These are phyloP conservation scores for Acanthamoeba lenticulata DNA, from an alignment of 208 protist species.

Conservation along the genomic window DNA sequence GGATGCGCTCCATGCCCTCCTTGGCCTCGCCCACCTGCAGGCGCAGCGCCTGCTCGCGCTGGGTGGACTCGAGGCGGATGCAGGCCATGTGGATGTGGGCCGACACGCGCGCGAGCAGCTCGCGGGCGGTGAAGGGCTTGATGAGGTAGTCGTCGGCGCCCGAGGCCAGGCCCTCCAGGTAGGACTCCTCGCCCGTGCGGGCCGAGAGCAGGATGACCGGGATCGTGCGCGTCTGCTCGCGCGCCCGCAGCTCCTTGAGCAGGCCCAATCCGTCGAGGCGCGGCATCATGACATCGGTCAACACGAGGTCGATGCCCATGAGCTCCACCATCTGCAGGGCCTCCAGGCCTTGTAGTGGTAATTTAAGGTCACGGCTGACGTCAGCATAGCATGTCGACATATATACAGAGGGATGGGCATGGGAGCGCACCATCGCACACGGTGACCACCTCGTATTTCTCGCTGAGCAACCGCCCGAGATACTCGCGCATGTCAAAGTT, in stretches of 20 bases:
- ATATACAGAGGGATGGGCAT: neutral
- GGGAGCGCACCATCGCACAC: neutral
- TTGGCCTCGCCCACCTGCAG: neutral
- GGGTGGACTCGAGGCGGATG: neutral
- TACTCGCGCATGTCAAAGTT: conserved; percentile 78
- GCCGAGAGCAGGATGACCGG: conserved; percentile 75
- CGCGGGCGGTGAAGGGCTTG: conserved; percentile 73
- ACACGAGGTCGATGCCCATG: conserved; percentile 41
- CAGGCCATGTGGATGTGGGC: neutral
- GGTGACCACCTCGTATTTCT: conserved; percentile 39
- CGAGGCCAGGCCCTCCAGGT: conserved; percentile 50
- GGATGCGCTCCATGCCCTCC: neutral
- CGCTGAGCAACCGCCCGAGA: conserved; percentile 41
- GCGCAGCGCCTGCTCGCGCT: neutral
- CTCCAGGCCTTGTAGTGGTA: neutral
- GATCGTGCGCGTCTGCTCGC: conserved; percentile 63
- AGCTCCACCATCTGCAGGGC: conserved; percentile 15
- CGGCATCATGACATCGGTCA: conserved; percentile 69
- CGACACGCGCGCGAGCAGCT: conserved; percentile 56
- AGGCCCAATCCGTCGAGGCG: conserved; percentile 44
- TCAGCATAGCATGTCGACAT: neutral
- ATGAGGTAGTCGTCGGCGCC: conserved; percentile 77
- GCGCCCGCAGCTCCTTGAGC: neutral
- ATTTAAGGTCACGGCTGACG: neutral
- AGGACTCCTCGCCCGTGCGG: conserved; percentile 72